Conservation (phyloP, 192 early-diverging fungal species). For the Piromyces finnis region DNA sequence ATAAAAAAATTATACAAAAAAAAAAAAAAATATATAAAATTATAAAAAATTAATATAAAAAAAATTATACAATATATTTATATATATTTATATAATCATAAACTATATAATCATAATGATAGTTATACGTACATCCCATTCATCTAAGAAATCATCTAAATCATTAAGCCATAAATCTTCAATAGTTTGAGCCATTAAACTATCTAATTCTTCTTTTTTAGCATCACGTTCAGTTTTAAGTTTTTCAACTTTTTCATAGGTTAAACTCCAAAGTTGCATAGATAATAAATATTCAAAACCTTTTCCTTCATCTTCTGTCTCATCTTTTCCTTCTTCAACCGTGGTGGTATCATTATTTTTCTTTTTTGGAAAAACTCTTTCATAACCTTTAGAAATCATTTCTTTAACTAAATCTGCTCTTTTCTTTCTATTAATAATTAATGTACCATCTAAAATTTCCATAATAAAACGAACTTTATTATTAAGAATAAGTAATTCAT, state of each 20-base stretch:
- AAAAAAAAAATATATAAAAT: too few species aligned
- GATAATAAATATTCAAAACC: constrained; percentile 76
- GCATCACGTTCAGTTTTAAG: constrained; percentile 45
- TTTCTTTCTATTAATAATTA: constrained; percentile 67
- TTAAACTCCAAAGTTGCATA: constrained; percentile 84
- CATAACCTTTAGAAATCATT: constrained; percentile 20
- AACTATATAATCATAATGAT: too few species aligned
- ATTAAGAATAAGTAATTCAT: constrained; percentile 47
- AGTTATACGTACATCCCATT: constrained; percentile 44
- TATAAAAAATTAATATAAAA: too few species aligned
- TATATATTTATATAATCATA: too few species aligned
- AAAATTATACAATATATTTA: too few species aligned
- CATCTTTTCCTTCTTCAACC: constrained; percentile 3
- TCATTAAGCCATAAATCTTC: constrained; percentile 71
- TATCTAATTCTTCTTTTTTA: constrained; percentile 50
- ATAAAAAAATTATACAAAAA: too few species aligned
- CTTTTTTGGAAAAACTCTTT: constrained; percentile 1
- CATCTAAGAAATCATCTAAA: constrained; percentile 59
- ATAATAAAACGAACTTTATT: constrained; percentile 78
- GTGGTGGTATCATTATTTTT: neutral
- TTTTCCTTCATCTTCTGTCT: constrained; percentile 1
- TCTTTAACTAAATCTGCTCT: constrained; percentile 27
- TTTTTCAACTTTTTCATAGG: constrained; percentile 66
- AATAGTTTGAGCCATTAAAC: constrained; percentile 39
- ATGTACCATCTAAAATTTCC: constrained; percentile 70